A percentile compares a stretch with the other conserved stretches of the same genome.
phyloP scores from a whole-genome alignment of 1,139 yeast species.

The Yamadazyma blattariae region DNA sequence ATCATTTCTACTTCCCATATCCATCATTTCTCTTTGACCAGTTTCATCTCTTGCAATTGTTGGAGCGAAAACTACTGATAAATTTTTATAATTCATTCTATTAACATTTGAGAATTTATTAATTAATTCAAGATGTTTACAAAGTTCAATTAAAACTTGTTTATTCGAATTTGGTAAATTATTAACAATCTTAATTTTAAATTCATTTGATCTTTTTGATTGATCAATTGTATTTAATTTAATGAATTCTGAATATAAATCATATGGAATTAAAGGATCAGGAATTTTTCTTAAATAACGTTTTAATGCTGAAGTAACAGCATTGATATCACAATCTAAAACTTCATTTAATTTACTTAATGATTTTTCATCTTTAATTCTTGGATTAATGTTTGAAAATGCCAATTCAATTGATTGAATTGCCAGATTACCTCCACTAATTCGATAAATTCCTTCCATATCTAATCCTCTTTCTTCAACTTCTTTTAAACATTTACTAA shows the following conservation, averaged over 20 bases:
- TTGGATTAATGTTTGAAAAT: constrained; percentile 27
- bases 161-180: constrained; percentile 69
- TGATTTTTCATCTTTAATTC: constrained; percentile 34
- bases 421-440: constrained; percentile 84
- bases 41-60: constrained; percentile 78
- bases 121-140: constrained; percentile 64
- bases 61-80: constrained; percentile 95
- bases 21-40: constrained; percentile 82
- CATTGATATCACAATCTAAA: constrained; percentile 73
- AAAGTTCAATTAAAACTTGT: constrained; percentile 51
- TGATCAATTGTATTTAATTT: constrained; percentile 28
- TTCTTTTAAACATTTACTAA: constrained; percentile 71
- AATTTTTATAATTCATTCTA: constrained; percentile 77
- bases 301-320: constrained; percentile 82
- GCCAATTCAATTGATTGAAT: constrained; percentile 55
- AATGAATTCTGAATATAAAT: constrained; percentile 65
- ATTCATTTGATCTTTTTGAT: constrained; percentile 32
- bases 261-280: constrained; percentile 76
- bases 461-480: constrained; percentile 74
- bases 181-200: constrained; percentile 22
- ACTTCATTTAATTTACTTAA: constrained; percentile 42
- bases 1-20: constrained; percentile 80
- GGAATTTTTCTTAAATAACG: constrained; percentile 83
- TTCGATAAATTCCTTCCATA: constrained; percentile 85
- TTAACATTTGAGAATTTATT: constrained; percentile 47